Base-by-base conservation (phyloP, 1,284 basidiomycete species). In the Microstroma glucosiphilum region DNA sequence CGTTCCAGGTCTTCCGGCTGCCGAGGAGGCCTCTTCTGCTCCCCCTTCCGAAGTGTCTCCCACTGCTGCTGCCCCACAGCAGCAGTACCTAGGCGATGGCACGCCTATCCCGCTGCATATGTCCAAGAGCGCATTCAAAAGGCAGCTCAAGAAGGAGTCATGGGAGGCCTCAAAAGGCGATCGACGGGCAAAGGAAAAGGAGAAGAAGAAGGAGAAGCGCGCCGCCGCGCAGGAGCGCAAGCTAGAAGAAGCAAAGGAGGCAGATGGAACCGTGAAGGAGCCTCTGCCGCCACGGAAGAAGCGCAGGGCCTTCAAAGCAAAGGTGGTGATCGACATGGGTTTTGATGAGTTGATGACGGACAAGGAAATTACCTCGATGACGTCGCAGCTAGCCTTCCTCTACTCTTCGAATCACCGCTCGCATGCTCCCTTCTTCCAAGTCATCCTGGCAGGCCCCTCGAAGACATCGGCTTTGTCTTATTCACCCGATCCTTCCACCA, bases 291-390 rank as follows among this genome's bases (percentile, higher is more conserved):
- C 25, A 51, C 54, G 60, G 49, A 60, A 58, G 43, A 42, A 40
- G 51, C 84, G 74, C 86, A 65, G 40, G 61, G 83, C 77, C 26
- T 92, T 91, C 75, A 60, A 62, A 43, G 75, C 76, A 19, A 85
- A 84, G 41, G 84, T 98, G 1, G 86, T 96, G 21, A 81, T 98
- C 30, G 96, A 99, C 81, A 83, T 96, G 7, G 91, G 88, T 1
- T 99, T 98, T 77, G 96, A 99, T 79, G 86, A 92, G 56, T 84
- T 89, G 80, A 98, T 98, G 96, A 86, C 82, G 56, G 91, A 92
- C 60, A 92, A 92, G 90, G 96, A 98, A 83, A 84, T 94, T 65
- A 86, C 83, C 65, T 96, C 91, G 19, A 84, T 98, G 76, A 86
- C 85, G 56, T 88, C 89, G 43, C 96, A 98, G 80, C 82, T 97